phyloP scores from a whole-genome alignment of 306 rosid species.

The Sicyos baderoa region DNA sequence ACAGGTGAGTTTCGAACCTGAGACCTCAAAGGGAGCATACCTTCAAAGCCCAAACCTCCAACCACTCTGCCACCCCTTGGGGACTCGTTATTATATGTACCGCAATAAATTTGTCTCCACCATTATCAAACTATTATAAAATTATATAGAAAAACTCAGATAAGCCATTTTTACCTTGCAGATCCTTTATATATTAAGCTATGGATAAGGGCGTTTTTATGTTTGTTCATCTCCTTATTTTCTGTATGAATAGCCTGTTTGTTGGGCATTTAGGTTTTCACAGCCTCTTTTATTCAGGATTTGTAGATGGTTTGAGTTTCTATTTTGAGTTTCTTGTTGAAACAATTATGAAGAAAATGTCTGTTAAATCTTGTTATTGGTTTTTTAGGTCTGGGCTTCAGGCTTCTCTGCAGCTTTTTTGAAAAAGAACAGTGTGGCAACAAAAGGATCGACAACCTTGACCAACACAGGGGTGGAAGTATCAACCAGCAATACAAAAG shows the following conservation, averaged over 20 bases:
- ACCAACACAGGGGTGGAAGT: conserved; percentile 37
- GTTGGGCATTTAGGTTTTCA: neutral
- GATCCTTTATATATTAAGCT: neutral
- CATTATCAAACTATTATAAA: neutral
- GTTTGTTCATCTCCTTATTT: neutral
- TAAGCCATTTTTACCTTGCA: neutral
- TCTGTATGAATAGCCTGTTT: neutral
- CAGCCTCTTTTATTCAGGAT: neutral
- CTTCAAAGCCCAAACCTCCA: too few species aligned
- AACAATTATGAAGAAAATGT: neutral
- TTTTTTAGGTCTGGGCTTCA: conserved; percentile 84
- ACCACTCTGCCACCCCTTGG: too few species aligned
- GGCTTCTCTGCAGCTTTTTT: conserved; percentile 97
- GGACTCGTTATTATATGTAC: too few species aligned
- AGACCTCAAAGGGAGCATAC: too few species aligned
- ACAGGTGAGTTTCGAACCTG: too few species aligned
- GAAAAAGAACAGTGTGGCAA: conserved; percentile 75
- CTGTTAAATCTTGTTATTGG: conserved; percentile 1
- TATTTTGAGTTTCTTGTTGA: neutral
- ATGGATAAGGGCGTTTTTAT: neutral
- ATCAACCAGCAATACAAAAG: conserved; percentile 31
- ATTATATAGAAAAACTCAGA: neutral
- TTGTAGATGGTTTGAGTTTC: neutral
- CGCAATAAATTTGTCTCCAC: neutral
- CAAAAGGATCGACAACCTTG: conserved; percentile 44